Conservation (phyloP, 192 early-diverging fungal species). For the Coemansia interrupta region DNA sequence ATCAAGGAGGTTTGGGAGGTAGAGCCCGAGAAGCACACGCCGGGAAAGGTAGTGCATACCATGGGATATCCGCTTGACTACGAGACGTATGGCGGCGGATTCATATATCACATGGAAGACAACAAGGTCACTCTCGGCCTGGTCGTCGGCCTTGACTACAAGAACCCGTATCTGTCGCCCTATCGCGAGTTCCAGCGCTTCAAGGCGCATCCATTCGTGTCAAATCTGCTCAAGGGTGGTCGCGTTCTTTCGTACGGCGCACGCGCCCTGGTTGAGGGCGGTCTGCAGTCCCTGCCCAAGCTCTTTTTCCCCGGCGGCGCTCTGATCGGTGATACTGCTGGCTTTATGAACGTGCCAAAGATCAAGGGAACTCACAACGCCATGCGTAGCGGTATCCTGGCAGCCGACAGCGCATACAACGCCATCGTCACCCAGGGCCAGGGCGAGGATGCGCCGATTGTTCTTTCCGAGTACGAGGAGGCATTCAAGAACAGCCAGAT, state of each 20-base stretch:
- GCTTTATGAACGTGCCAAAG: conserved; percentile 95
- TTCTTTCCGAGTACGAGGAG: conserved; percentile 73
- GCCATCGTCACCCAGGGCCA: conserved; percentile 51
- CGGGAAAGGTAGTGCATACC: conserved; percentile 80
- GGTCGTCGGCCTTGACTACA: conserved; percentile 91
- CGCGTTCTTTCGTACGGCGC: conserved; percentile 91
- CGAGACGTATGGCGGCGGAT: conserved; percentile 89
- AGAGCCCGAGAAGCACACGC: conserved; percentile 74
- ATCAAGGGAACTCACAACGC: conserved; percentile 99
- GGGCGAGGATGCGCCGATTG: conserved; percentile 59
- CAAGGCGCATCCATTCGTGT: conserved; percentile 89
- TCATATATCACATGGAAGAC: conserved; percentile 94
- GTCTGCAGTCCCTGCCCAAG: conserved; percentile 92
- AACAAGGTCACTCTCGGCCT: conserved; percentile 83
- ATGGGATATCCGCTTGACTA: conserved; percentile 90
- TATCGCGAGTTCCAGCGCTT: conserved; percentile 97
- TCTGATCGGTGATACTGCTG: conserved; percentile 92
- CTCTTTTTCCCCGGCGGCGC: conserved; percentile 91
- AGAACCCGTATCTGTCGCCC: conserved; percentile 90
- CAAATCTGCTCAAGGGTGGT: conserved; percentile 81
- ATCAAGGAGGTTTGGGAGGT: conserved; percentile 99
- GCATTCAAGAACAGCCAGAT: conserved; percentile 84
- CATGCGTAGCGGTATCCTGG: conserved; percentile 97
- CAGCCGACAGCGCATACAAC: conserved; percentile 85
- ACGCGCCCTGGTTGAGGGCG: conserved; percentile 95